These are phyloP conservation scores for Bolboschoenoplectus hybrid DNA, from an alignment of 202 grass and related monocot genomes.

Conservation along the genomic window DNA sequence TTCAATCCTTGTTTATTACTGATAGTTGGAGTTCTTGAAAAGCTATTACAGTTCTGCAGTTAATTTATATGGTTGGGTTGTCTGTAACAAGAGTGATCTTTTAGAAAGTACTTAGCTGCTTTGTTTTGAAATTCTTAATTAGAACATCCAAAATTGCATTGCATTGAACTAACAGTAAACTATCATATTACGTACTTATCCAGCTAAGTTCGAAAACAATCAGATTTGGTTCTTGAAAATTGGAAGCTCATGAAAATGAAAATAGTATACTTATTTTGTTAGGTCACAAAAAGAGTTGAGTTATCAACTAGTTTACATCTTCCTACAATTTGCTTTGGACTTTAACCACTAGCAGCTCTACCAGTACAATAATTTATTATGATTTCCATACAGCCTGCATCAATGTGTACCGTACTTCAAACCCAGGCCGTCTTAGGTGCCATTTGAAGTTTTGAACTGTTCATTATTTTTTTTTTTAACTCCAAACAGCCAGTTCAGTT, in stretches of 20 bases:
- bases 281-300: background rate
- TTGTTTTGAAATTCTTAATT: background rate
- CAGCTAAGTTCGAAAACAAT: background rate
- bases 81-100: background rate
- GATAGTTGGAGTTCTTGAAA: background rate
- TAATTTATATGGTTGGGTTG: background rate
- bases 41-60: background rate
- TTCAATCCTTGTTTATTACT: slow-evolving; percentile 3
- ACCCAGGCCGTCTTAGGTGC: background rate
- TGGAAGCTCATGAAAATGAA: background rate
- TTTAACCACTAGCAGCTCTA: background rate
- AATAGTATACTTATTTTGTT: background rate
- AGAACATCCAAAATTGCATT: background rate
- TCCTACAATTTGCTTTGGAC: background rate
- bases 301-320: background rate
- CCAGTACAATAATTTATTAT: background rate
- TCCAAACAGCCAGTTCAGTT: background rate
- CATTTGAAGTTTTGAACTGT: background rate
- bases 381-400: background rate
- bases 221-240: background rate
- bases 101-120: slow-evolving; percentile 1
- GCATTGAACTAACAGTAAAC: background rate
- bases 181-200: background rate
- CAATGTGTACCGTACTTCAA: background rate
- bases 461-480: background rate